phyloP scores from a whole-genome alignment of 345 rosid species.

The Syzygium oleosum region DNA sequence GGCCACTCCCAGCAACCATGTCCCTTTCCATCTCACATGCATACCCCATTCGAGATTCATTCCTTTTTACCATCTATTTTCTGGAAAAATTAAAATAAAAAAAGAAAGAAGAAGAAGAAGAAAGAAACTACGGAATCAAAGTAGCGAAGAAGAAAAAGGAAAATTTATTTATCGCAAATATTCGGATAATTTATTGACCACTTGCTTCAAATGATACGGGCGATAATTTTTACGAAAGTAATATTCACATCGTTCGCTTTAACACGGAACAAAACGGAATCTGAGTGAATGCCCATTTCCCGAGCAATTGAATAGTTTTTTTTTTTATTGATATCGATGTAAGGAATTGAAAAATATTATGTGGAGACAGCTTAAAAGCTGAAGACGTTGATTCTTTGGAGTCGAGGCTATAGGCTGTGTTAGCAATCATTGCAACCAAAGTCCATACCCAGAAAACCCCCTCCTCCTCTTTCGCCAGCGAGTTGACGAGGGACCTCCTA shows the following conservation, averaged over 20 bases:
- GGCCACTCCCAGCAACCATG: not conserved
- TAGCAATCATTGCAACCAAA: not conserved
- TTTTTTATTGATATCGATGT: not conserved
- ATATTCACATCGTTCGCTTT: not conserved
- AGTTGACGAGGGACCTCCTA: conserved; percentile 1
- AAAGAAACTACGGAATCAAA: not conserved
- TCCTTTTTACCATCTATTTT: not conserved
- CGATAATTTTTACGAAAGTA: not conserved
- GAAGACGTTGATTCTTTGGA: not conserved
- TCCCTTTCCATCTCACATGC: not conserved
- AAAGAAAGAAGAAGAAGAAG: too few relatives aligned
- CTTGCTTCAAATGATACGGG: not conserved
- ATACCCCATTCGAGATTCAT: not conserved
- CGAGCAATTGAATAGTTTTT: not conserved
- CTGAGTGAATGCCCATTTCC: not conserved
- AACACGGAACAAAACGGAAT: accelerated
- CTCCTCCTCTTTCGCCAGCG: not conserved
- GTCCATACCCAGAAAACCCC: not conserved
- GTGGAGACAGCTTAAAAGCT: not conserved
- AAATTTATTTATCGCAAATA: not conserved
- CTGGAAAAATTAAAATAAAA: not conserved
- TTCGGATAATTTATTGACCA: not conserved
- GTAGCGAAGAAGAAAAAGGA: not conserved
- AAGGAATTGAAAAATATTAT: not conserved
- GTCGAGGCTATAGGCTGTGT: not conserved